Percentiles rank a stretch among this genome's conserved stretches.
Conservation (phyloP, 805 yeast species). For the Ogataea ganodermae region DNA sequence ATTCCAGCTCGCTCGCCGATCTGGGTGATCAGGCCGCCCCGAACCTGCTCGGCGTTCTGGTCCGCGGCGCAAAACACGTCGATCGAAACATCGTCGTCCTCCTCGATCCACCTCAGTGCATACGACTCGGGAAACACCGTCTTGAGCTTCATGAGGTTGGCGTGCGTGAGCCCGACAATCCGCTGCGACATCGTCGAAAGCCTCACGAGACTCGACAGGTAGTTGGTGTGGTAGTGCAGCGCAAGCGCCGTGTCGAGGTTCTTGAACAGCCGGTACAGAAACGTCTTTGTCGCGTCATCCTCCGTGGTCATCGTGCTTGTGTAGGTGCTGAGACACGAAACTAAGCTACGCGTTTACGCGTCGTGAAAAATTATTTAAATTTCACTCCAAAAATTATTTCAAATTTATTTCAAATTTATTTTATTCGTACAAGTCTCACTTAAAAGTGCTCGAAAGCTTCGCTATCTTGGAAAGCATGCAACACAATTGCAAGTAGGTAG, state of each 20-base stretch:
- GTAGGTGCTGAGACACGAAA: neutral
- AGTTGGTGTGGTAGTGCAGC: constrained; percentile 26
- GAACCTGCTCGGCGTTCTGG: constrained; percentile 1
- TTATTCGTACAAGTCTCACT: neutral
- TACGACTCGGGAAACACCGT: constrained; percentile 23
- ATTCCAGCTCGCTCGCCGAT: constrained; percentile 12
- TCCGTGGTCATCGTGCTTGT: neutral
- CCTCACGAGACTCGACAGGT: constrained; percentile 20
- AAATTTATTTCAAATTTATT: neutral
- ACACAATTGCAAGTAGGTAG: constrained; percentile 80
- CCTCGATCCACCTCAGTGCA: constrained; percentile 4
- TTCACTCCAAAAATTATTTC: no score
- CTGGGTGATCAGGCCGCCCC: constrained; percentile 17
- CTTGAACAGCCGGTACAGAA: constrained; percentile 13
- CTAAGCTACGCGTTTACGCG: no score
- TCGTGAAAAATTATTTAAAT: neutral
- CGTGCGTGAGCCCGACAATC: constrained; percentile 16
- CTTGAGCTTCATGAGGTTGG: constrained; percentile 18
- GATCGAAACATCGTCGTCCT: constrained; percentile 21
- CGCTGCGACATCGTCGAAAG: constrained; percentile 20
- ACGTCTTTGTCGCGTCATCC: constrained; percentile 4
- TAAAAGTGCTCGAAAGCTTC: constrained; percentile 19
- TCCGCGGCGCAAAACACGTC: constrained; percentile 16
- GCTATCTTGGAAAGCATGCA: constrained; percentile 71
- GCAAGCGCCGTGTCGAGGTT: constrained; percentile 25